Conservation (phyloP, 768 basidiomycete species). For the Russula virescens region DNA sequence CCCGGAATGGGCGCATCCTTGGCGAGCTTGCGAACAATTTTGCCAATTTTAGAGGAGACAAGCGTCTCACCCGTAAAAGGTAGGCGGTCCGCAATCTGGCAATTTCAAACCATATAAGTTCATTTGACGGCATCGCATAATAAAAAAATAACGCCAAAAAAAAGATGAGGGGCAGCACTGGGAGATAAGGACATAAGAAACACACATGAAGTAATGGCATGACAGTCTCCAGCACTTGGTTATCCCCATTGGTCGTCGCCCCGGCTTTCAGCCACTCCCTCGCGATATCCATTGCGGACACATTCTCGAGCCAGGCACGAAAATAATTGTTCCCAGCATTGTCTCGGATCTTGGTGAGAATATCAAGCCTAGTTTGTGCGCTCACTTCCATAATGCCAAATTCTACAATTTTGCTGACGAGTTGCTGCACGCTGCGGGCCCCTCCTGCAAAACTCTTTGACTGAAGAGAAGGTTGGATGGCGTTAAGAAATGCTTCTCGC, state of each 20-base stretch:
- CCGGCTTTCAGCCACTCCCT: slow-evolving; percentile 79
- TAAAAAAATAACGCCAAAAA: slow-evolving; percentile 24
- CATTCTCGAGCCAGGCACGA: slow-evolving; percentile 80
- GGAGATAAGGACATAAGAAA: slow-evolving; percentile 25
- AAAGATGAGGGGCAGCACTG: slow-evolving; percentile 18
- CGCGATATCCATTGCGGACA: slow-evolving; percentile 65
- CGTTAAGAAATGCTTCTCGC: slow-evolving; percentile 47
- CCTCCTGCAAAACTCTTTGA: slow-evolving; percentile 54
- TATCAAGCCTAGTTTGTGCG: slow-evolving; percentile 58
- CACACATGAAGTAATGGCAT: slow-evolving; percentile 87
- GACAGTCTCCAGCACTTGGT: slow-evolving; percentile 59
- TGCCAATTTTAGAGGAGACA: slow-evolving; percentile 69
- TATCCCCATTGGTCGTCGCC: slow-evolving; percentile 49
- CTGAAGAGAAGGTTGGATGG: slow-evolving; percentile 52
- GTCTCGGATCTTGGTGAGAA: slow-evolving; percentile 76
- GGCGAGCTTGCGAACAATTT: slow-evolving; percentile 67
- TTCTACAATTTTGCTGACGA: slow-evolving; percentile 53
- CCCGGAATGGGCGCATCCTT: slow-evolving; percentile 74
- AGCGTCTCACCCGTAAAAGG: slow-evolving; percentile 68
- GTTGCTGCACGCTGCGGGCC: slow-evolving; percentile 60
- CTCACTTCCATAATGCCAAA: slow-evolving; percentile 64
- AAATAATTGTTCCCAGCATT: slow-evolving; percentile 83
- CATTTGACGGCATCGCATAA: slow-evolving; percentile 11
- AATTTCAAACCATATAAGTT: neutral
- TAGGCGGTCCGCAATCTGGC: slow-evolving; percentile 76